Conservation (phyloP, 2,329 filamentous ascomycete species). For the Aspergillus ruber region DNA sequence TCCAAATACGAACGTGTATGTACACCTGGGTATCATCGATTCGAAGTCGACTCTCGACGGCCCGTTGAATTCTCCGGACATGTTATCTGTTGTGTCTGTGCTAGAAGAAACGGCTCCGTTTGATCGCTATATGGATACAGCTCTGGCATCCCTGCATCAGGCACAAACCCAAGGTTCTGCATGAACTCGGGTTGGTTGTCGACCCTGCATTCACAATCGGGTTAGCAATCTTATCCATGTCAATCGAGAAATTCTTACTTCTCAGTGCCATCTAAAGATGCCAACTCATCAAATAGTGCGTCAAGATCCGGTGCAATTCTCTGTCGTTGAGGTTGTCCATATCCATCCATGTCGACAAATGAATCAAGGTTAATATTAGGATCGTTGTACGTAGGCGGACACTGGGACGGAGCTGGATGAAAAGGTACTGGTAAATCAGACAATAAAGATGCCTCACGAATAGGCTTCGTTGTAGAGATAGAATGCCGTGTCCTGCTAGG, state of each 20-base stretch:
- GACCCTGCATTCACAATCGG: constrained; percentile 17
- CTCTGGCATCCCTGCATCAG: constrained; percentile 32
- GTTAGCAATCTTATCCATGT: background rate
- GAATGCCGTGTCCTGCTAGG: constrained; percentile 9
- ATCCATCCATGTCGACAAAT: constrained; percentile 26
- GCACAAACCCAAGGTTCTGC: constrained; percentile 33
- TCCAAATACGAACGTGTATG: background rate
- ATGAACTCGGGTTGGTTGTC: constrained; percentile 34
- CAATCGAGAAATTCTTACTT: constrained; percentile 24
- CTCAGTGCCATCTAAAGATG: constrained; percentile 50
- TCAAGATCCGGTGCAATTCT: constrained; percentile 37
- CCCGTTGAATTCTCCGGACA: constrained; percentile 9
- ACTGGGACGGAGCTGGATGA: constrained; percentile 15
- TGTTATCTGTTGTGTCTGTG: constrained; percentile 23
- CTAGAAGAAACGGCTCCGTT: constrained; percentile 27
- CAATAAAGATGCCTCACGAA: constrained; percentile 12
- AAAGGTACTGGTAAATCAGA: constrained; percentile 19
- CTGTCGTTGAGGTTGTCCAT: constrained; percentile 20
- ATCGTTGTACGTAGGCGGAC: constrained; percentile 21
- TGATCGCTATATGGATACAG: constrained; percentile 30
- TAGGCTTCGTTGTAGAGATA: constrained; percentile 15
- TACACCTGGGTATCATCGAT: constrained; percentile 8
- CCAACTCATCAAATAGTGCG: constrained; percentile 53
- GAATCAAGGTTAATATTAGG: constrained; percentile 19
- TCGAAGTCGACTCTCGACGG: constrained; percentile 8